Evolutionary conservation across 352 stramenopile species (phyloP), one percentile per base, ranked within the genome.

Genomic region (Phytophthora palmivora): DNA sequence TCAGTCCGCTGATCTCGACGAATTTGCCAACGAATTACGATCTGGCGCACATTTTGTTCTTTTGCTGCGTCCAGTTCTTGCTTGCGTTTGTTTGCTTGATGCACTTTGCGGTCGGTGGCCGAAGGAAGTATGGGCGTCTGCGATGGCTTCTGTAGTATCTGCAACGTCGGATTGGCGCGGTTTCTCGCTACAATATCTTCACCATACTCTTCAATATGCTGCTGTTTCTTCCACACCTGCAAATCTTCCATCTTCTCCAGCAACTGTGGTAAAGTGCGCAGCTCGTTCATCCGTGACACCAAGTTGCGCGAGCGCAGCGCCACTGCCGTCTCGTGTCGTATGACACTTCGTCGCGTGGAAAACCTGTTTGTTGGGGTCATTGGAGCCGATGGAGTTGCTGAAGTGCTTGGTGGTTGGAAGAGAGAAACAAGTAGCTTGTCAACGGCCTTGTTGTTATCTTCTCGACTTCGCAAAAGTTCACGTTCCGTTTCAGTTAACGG

Each of bases 51-150:
- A 3, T 60, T 67, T 9, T 67, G 24, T 38, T 87, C 79, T 34
- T 87, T 73, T 1, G 56, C 70, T 4, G 65, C 56, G 16, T 89
- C 79, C 9, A 84, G 50, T 30, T 77, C 52, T 43, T 89, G 67
- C 56, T 91, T 89, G n/a, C 82, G 76, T 19, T 74, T 65, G 19
- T 67, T 45, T 19, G 72, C 79, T 22, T 76, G 67, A 14, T 88
- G 61, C 24, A 77, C 57, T 39, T 83, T 80, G 22, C 77, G 76
- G 12, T 91, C 82, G 1, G 81, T 68, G 3, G 67, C 51, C 2
- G 79, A 91, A 12, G 79, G 82, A 32, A 87, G 84, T 14, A 89
- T 24, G 0, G 82, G 73, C n/a, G 82, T 89, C 21, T 79, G 64
- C 3, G 72, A 63, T 6, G 79, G 74, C 11, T 77, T 77, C 33